Percentiles rank a stretch among this genome's conserved stretches.
These are phyloP conservation scores for Huntiella abstrusa DNA, from an alignment of 2,329 filamentous ascomycete species.

Conservation along the genomic window DNA sequence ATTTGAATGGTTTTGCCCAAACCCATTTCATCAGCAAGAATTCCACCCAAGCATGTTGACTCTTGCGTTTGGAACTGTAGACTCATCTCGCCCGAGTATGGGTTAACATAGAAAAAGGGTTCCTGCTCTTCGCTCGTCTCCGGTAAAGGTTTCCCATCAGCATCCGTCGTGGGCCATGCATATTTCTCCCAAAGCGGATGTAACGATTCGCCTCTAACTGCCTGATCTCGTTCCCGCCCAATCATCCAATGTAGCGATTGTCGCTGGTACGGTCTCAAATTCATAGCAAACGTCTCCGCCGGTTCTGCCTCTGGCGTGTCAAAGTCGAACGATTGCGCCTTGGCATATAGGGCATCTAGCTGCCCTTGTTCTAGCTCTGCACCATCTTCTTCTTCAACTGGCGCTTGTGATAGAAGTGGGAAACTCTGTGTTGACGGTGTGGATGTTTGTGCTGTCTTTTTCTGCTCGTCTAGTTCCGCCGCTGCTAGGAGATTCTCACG, in stretches of 20 bases:
- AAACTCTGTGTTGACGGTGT: neutral
- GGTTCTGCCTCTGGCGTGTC: constrained; percentile 75
- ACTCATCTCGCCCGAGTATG: constrained; percentile 86
- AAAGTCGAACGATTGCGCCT: constrained; percentile 94
- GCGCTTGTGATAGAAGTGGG: neutral
- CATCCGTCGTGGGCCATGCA: constrained; percentile 69
- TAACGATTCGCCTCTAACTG: constrained; percentile 62
- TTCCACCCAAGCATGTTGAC: constrained; percentile 82
- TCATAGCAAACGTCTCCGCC: constrained; percentile 61
- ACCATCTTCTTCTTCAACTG: constrained; percentile 62
- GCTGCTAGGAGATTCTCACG: constrained; percentile 70
- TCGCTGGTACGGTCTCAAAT: constrained; percentile 79
- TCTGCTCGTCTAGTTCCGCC: constrained; percentile 68
- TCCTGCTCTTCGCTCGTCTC: constrained; percentile 29
- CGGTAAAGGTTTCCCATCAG: constrained; percentile 55
- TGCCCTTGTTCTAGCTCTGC: constrained; percentile 90
- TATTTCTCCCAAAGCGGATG: constrained; percentile 98
- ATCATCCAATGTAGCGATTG: constrained; percentile 96
- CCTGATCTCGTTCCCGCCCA: constrained; percentile 64
- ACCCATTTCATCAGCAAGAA: constrained; percentile 94
- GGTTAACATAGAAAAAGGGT: constrained; percentile 81
- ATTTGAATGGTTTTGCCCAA: constrained; percentile 97
- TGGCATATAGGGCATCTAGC: constrained; percentile 81
- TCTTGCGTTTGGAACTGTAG: constrained; percentile 84
- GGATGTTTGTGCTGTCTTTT: constrained; percentile 19